These are phyloP conservation scores for Smittium culicis DNA, from an alignment of 371 early-diverging fungal species.

Conservation along the genomic window DNA sequence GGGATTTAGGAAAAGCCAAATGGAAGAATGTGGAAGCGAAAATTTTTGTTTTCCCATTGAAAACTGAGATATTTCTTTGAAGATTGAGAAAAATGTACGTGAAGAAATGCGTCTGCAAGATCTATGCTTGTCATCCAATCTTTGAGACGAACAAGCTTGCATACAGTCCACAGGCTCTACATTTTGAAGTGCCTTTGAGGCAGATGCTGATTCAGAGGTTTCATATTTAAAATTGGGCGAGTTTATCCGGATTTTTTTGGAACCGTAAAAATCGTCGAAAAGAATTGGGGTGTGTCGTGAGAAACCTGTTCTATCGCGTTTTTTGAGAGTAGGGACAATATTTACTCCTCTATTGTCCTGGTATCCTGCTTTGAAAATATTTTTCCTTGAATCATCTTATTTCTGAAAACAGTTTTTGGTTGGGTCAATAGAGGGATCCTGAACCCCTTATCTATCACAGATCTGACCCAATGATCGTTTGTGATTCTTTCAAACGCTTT, in stretches of 20 bases:
- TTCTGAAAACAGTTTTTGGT: neutral
- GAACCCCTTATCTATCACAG: neutral
- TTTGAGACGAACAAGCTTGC: slow-evolving; percentile 16
- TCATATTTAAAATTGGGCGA: neutral
- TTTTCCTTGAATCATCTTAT: neutral
- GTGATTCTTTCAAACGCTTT: neutral
- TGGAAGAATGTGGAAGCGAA: slow-evolving; percentile 32
- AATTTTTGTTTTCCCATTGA: slow-evolving; percentile 28
- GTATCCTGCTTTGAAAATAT: neutral
- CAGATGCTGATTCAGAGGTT: neutral
- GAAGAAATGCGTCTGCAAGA: slow-evolving; percentile 28
- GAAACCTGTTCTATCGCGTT: neutral
- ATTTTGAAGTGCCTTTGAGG: slow-evolving; percentile 11
- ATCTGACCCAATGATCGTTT: neutral
- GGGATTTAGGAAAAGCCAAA: slow-evolving; percentile 36
- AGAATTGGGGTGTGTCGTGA: neutral
- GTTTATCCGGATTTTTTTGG: neutral
- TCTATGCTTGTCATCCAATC: slow-evolving; percentile 27
- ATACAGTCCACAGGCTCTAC: slow-evolving; percentile 23
- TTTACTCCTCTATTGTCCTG: neutral
- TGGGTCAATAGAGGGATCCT: neutral
- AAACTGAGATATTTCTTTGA: slow-evolving; percentile 31
- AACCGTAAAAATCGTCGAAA: neutral
- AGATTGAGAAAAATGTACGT: slow-evolving; percentile 23
- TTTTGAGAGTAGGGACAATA: neutral